Conservation (phyloP, 805 yeast genomes). For the Lachancea cidri region DNA sequence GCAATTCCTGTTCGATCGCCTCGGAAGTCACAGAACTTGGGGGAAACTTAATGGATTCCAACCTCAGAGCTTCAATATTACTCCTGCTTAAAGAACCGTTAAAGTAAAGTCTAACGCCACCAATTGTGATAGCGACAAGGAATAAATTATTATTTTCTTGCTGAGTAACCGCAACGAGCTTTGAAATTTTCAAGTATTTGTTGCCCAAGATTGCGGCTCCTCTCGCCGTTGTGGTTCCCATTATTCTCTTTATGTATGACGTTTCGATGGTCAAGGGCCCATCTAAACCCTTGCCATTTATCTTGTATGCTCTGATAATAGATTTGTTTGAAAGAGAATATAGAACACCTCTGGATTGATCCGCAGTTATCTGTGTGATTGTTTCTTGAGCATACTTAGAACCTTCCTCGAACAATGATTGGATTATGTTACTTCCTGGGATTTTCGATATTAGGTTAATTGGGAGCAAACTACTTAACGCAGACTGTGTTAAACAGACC, state of each 20-base stretch:
- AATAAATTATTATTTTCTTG: constrained; percentile 65
- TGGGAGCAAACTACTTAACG: constrained; percentile 50
- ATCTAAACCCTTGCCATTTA: constrained; percentile 38
- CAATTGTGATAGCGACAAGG: constrained; percentile 71
- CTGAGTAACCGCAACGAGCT: constrained; percentile 46
- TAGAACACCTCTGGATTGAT: constrained; percentile 68
- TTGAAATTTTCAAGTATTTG: constrained; percentile 55
- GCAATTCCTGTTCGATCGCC: constrained; percentile 29
- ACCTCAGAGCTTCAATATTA: constrained; percentile 37
- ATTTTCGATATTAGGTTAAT: constrained; percentile 27
- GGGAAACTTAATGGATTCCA: constrained; percentile 57
- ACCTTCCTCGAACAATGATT: constrained; percentile 33
- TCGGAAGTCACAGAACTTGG: constrained; percentile 40
- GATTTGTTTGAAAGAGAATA: constrained; percentile 83
- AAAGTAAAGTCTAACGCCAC: constrained; percentile 73
- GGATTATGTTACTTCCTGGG: constrained; percentile 36
- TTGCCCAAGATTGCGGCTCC: constrained; percentile 52
- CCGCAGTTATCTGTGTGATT: constrained; percentile 62
- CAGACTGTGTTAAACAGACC: constrained; percentile 72
- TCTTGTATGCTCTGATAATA: constrained; percentile 71
- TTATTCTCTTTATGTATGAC: constrained; percentile 34
- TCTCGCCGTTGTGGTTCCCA: constrained; percentile 41
- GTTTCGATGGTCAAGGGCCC: constrained; percentile 37
- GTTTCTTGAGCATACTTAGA: constrained; percentile 44
- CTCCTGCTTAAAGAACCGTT: constrained; percentile 37